Base-by-base conservation (phyloP, 148 eudicot species). In the Rhododendron vialii region DNA sequence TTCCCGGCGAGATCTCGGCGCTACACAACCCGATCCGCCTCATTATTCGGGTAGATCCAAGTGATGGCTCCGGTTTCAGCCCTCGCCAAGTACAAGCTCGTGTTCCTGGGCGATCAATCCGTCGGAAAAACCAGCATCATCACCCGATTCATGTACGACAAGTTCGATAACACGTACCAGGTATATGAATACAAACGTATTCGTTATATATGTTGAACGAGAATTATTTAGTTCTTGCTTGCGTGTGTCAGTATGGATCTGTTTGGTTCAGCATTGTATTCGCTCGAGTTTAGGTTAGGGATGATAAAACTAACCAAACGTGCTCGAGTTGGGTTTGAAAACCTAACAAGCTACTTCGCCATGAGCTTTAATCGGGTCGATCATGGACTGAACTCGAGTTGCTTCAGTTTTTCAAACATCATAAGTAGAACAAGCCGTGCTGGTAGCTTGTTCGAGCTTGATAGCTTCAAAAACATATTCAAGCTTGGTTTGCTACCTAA, bases 71-170 rank as follows among this genome's bases (percentile, higher is more conserved):
- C 88, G 28, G 97, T 94, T 14, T 94, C 97, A 67, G 93, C 97
- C 22, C 89, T 94, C 74, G 93, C 95, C 36, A 93, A 94, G 86
- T 94, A 94, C 91, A 94, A 93, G 86, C 94, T 94, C 22, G 96
- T 94, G 36, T 93, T 94, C 84, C 63, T 94, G 41, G 96, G 96
- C 74, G 96, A 94, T 92, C 96, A 94, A 88, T 93, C 95, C 65
- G 96, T 94, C 35, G 96, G 96, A 4, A 94, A 94, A 93, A 94
- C 96, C 89, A 92, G 96, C 92, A 93, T 94, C 88, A 94, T 93
- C 82, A 94, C 96, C 77, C 96, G 96, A 33, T 94, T 93, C 84
- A 94, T 94, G 96, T 94, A 94, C 86, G 96, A 94, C 75, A 93
- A 94, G 88, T 94, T 93, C 86, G 95, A 94, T 69, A 87, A 93